These are phyloP conservation scores for Yamadazyma scolyti DNA, from an alignment of 805 yeast genomes.

Conservation along the genomic window DNA sequence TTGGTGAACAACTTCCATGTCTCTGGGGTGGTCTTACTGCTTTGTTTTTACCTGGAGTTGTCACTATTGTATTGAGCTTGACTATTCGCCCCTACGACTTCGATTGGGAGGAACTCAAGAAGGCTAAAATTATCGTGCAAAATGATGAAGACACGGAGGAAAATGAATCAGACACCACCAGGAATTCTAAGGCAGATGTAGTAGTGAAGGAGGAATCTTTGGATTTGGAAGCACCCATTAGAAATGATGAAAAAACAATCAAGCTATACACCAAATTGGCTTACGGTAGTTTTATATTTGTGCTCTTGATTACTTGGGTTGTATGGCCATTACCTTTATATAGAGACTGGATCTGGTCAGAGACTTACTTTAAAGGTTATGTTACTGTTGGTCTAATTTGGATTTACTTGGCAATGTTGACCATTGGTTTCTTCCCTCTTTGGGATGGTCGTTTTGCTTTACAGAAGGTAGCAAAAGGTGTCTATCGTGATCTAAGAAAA, in stretches of 20 bases:
- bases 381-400: constrained; percentile 35
- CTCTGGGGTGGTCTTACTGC: constrained; percentile 32
- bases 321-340: constrained; percentile 43
- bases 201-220: too few relatives aligned
- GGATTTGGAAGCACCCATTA: neutral
- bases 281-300: constrained; percentile 19
- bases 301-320: constrained; percentile 33
- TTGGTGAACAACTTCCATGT: constrained; percentile 31
- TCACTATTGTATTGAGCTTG: constrained; percentile 22
- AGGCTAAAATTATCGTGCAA: constrained; percentile 15
- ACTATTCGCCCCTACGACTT: constrained; percentile 21
- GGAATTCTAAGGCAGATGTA: too few relatives aligned
- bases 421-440: constrained; percentile 31
- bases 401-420: constrained; percentile 32
- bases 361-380: constrained; percentile 34
- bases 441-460: constrained; percentile 32
- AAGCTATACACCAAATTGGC: constrained; percentile 21
- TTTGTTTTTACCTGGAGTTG: constrained; percentile 27
- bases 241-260: constrained; percentile 7
- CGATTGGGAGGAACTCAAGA: constrained; percentile 25
- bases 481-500: constrained; percentile 12
- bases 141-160: constrained; percentile 5
- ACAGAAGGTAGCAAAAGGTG: constrained; percentile 17
- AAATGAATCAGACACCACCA: neutral
- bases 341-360: constrained; percentile 38